Evolutionary conservation across 306 rosid genomes (phyloP).

Genomic region (Boehmeria nivea): DNA sequence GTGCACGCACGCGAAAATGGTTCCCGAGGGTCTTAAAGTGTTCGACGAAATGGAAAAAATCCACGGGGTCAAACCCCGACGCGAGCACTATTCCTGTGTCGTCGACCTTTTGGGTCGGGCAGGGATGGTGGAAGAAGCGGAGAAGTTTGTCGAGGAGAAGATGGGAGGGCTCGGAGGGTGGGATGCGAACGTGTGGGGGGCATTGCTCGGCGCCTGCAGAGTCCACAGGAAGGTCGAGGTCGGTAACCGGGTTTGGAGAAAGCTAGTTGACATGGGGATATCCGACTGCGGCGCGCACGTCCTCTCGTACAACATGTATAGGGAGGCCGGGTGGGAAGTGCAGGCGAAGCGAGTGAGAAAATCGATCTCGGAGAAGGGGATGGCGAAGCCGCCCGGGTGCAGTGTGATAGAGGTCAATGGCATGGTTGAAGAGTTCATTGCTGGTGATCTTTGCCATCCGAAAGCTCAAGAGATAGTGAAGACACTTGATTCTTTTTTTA

Average conservation of each 20-base stretch:
- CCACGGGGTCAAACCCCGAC: slow-evolving; percentile 25
- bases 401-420: slow-evolving; percentile 71
- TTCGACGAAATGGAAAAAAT: slow-evolving; percentile 44
- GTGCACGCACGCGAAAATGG: slow-evolving; percentile 60
- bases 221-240: slow-evolving; percentile 49
- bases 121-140: slow-evolving; percentile 62
- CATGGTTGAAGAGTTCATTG: slow-evolving; percentile 67
- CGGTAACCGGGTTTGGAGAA: slow-evolving; percentile 60
- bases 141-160: slow-evolving; percentile 64
- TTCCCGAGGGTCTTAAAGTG: slow-evolving; percentile 46
- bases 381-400: slow-evolving; percentile 73
- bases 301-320: slow-evolving; percentile 62
- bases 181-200: slow-evolving; percentile 77
- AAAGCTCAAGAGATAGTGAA: slow-evolving; percentile 48
- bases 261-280: slow-evolving; percentile 48
- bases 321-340: slow-evolving; percentile 68
- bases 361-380: slow-evolving; percentile 42
- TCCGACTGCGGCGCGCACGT: slow-evolving; percentile 63
- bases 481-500: slow-evolving; percentile 47
- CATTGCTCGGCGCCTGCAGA: slow-evolving; percentile 71
- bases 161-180: slow-evolving; percentile 57
- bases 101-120: slow-evolving; percentile 69
- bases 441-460: slow-evolving; percentile 70
- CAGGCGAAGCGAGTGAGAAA: slow-evolving; percentile 65
- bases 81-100: slow-evolving; percentile 39